phyloP scores from a whole-genome alignment of 2,329 filamentous ascomycete genomes.

The Curvularia eragrostidis region DNA sequence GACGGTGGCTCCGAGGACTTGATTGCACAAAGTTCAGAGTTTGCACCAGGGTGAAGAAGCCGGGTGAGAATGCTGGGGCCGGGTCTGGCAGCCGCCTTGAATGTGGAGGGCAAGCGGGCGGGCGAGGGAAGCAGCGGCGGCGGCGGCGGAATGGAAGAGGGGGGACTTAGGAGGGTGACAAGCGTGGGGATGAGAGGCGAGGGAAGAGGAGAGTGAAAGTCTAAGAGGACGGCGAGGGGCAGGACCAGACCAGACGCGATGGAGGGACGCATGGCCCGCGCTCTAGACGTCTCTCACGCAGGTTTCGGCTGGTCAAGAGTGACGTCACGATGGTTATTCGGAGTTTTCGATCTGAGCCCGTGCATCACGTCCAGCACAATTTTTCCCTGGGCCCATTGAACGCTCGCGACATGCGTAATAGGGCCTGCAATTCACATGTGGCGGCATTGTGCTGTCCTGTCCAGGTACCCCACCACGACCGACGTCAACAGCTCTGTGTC shows the following conservation, averaged over 20 bases:
- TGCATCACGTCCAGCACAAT: slow-evolving; percentile 13
- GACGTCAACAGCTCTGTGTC: slow-evolving; percentile 3
- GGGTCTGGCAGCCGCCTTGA: slow-evolving; percentile 12
- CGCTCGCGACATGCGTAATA: background rate
- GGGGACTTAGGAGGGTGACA: slow-evolving; percentile 29
- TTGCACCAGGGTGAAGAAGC: slow-evolving; percentile 11
- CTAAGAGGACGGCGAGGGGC: slow-evolving; percentile 20
- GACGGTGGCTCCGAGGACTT: slow-evolving; percentile 13
- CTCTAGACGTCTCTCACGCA: slow-evolving; percentile 16
- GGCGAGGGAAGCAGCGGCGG: slow-evolving; percentile 29
- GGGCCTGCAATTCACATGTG: background rate
- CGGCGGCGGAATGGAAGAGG: slow-evolving; percentile 26
- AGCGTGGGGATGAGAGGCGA: slow-evolving; percentile 32
- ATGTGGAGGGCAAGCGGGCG: slow-evolving; percentile 20
- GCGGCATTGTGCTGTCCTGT: background rate
- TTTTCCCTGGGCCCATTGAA: slow-evolving; percentile 6
- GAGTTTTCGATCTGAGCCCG: slow-evolving; percentile 24
- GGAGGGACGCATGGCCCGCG: slow-evolving; percentile 14
- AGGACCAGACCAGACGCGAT: slow-evolving; percentile 19
- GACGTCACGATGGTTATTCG: slow-evolving; percentile 26
- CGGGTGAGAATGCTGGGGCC: slow-evolving; percentile 2
- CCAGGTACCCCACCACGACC: slow-evolving; percentile 6
- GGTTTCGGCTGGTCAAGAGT: slow-evolving; percentile 19
- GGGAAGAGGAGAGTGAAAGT: slow-evolving; percentile 22
- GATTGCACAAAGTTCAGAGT: slow-evolving; percentile 9